Percentiles rank a stretch among this genome's conserved stretches.
These are phyloP conservation scores for Neolentinus lepideus DNA, from an alignment of 1,284 basidiomycete species.

Conservation along the genomic window DNA sequence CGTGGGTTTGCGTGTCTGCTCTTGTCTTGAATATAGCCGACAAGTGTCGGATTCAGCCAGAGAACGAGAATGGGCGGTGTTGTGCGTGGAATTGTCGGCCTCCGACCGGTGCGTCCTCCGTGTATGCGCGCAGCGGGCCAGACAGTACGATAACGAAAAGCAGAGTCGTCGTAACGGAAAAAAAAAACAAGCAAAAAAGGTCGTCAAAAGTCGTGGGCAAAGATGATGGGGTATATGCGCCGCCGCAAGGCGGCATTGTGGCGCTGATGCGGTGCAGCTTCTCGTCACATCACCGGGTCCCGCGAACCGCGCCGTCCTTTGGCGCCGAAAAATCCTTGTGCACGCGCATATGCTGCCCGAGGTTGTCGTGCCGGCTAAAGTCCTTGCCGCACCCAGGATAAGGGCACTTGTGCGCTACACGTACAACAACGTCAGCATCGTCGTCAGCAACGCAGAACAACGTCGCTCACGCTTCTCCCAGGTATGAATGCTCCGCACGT, in stretches of 20 bases:
- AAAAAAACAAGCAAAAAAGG: not conserved
- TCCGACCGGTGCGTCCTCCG: not conserved
- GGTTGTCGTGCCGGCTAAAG: slow-evolving; percentile 82
- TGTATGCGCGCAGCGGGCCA: not conserved
- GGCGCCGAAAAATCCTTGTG: slow-evolving; percentile 45
- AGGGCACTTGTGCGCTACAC: slow-evolving; percentile 67
- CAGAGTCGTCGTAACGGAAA: not conserved
- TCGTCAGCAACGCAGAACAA: slow-evolving; percentile 7
- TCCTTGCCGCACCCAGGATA: slow-evolving; percentile 74
- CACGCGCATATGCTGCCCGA: slow-evolving; percentile 73
- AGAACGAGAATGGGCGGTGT: not conserved
- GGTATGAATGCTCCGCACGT: slow-evolving; percentile 74
- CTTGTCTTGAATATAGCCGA: not conserved
- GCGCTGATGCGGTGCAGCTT: not conserved
- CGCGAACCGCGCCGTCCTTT: not conserved
- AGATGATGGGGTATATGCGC: not conserved
- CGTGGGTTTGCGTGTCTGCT: not conserved
- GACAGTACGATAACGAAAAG: not conserved
- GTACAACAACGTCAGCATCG: slow-evolving; percentile 4
- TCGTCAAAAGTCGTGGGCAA: not conserved
- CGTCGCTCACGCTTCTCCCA: slow-evolving; percentile 67
- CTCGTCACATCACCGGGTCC: not conserved
- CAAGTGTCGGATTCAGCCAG: no score
- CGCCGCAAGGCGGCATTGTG: not conserved
- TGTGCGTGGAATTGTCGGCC: not conserved